A percentile compares a stretch with the other conserved stretches of the same genome.
Conservation (phyloP, 208 protist genomes). For the Polymyxa betae region DNA sequence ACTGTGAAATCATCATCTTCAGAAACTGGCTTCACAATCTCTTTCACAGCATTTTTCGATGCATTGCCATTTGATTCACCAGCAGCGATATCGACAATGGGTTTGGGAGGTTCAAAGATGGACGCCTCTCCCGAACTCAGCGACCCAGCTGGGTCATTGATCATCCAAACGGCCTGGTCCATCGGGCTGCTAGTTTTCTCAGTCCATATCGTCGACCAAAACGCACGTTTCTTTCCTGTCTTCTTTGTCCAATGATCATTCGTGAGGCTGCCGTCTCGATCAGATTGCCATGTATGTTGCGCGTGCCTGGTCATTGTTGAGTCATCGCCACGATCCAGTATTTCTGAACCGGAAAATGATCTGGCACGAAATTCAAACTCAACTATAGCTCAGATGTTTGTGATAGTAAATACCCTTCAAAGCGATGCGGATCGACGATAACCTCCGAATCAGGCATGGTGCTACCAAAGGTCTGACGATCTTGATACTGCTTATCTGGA, state of each 20-base stretch:
- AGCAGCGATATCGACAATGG: neutral
- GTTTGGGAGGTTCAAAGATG: neutral
- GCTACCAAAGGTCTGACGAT: no score
- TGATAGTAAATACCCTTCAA: no score
- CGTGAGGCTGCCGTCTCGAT: neutral
- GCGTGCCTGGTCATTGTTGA: neutral
- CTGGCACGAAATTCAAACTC: no score
- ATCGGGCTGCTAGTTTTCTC: neutral
- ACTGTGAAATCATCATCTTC: neutral
- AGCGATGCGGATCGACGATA: no score
- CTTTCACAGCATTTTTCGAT: no score
- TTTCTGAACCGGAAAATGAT: no score
- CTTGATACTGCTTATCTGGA: no score
- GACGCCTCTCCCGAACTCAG: neutral
- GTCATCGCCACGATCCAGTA: no score
- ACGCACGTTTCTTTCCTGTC: neutral
- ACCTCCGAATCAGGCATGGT: no score
- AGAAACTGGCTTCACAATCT: neutral
- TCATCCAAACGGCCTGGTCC: neutral
- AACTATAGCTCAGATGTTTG: no score
- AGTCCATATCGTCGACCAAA: neutral
- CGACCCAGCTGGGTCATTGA: neutral
- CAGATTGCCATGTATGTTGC: neutral
- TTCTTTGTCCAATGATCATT: neutral
- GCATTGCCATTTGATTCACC: neutral